These are phyloP conservation scores for Lentinula sp. DNA, from an alignment of 768 basidiomycete species.

Conservation along the genomic window DNA sequence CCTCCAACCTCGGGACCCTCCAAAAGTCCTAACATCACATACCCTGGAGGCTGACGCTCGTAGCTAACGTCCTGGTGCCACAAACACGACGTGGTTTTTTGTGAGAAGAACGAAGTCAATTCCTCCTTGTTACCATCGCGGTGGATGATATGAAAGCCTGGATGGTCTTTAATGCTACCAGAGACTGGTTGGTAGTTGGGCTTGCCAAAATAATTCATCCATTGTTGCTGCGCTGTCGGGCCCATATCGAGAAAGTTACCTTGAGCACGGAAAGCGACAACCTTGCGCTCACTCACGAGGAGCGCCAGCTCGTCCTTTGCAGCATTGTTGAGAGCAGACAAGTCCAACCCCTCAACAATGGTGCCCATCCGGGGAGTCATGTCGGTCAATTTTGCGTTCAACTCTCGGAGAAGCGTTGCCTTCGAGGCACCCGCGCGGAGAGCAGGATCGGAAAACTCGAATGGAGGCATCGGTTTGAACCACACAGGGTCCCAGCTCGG, in stretches of 20 bases:
- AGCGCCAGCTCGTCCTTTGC: slow-evolving; percentile 16
- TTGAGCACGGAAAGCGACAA: slow-evolving; percentile 14
- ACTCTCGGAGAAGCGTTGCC: slow-evolving; percentile 5
- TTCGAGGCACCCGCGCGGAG: slow-evolving; percentile 12
- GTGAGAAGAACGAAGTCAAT: slow-evolving; percentile 12
- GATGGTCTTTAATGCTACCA: slow-evolving; percentile 7
- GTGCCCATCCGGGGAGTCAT: slow-evolving; percentile 15
- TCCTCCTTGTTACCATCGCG: slow-evolving; percentile 15
- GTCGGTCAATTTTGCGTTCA: neutral
- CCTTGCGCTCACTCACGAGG: slow-evolving; percentile 13
- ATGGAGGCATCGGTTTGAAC: slow-evolving; percentile 12
- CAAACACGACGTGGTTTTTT: slow-evolving; percentile 15
- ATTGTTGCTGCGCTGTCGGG: slow-evolving; percentile 5
- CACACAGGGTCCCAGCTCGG: slow-evolving; percentile 14
- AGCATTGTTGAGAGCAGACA: slow-evolving; percentile 7
- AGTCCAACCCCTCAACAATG: slow-evolving; percentile 10
- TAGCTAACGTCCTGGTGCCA: slow-evolving; percentile 19
- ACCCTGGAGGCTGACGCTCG: slow-evolving; percentile 15
- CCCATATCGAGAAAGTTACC: slow-evolving; percentile 12
- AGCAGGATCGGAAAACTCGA: slow-evolving; percentile 15
- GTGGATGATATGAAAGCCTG: slow-evolving; percentile 16
- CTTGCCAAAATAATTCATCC: neutral
- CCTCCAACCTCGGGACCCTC: slow-evolving; percentile 16
- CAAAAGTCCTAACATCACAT: slow-evolving; percentile 15
- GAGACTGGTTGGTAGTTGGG: neutral